phyloP scores from a whole-genome alignment of 1,139 yeast genomes.

The Entelexis paramagnoliae region DNA sequence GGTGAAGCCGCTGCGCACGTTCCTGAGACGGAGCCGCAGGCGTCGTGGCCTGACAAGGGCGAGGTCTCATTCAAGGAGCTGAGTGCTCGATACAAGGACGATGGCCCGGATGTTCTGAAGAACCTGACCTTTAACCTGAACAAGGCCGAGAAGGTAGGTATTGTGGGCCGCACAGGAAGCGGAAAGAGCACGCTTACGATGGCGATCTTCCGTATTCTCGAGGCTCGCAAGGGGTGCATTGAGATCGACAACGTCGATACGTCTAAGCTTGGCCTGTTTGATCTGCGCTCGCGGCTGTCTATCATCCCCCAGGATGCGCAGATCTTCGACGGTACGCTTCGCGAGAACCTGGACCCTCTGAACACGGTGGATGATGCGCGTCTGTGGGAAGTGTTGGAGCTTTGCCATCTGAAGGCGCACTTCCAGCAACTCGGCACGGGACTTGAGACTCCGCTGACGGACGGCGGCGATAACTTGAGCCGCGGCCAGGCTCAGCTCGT shows the following conservation, averaged over 20 bases:
- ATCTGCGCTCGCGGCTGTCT: conserved; percentile 48
- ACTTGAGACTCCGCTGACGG: conserved; percentile 41
- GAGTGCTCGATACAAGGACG: conserved; percentile 53
- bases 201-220: conserved; percentile 64
- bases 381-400: conserved; percentile 60
- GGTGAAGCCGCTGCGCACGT: conserved; percentile 44
- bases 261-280: conserved; percentile 46
- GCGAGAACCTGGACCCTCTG: conserved; percentile 61
- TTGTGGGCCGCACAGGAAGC: conserved; percentile 81
- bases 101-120: conserved; percentile 45
- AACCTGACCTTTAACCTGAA: conserved; percentile 44
- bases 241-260: conserved; percentile 51
- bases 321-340: conserved; percentile 52
- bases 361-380: conserved; percentile 38
- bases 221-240: conserved; percentile 48
- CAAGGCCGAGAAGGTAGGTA: conserved; percentile 61
- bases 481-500: conserved; percentile 71
- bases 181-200: conserved; percentile 67
- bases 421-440: conserved; percentile 44
- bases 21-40: conserved; percentile 35
- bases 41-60: conserved; percentile 56
- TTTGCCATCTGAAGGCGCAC: conserved; percentile 74
- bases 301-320: conserved; percentile 75
- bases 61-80: conserved; percentile 46
- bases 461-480: conserved; percentile 65